phyloP scores from a whole-genome alignment of 768 basidiomycete genomes.

The Clitopilus hobsonii region DNA sequence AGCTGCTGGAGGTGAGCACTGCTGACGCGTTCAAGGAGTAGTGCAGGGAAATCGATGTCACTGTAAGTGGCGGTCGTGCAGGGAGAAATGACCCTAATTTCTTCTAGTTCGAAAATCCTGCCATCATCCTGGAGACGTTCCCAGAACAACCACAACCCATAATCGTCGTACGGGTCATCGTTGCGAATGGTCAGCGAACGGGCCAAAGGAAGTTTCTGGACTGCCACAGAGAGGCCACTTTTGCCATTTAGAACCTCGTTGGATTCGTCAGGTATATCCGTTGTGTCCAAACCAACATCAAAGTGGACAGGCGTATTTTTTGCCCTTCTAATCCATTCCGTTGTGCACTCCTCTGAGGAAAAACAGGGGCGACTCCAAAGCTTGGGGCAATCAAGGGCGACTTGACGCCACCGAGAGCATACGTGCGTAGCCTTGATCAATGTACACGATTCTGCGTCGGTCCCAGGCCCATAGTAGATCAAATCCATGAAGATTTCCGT shows the following conservation, averaged over 20 bases:
- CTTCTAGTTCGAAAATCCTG: too few relatives aligned
- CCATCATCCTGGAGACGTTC: too few relatives aligned
- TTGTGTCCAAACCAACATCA: background rate
- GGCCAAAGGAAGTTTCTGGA: background rate
- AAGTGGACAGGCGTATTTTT: background rate
- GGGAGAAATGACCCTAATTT: too few relatives aligned
- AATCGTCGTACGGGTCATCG: background rate
- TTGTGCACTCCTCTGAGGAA: background rate
- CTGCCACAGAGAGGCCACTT: background rate
- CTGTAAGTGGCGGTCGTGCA: too few relatives aligned
- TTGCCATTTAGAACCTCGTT: background rate
- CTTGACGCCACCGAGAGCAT: background rate
- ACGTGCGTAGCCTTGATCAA: background rate
- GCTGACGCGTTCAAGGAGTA: background rate
- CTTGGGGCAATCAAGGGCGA: background rate
- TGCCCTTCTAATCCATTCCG: background rate
- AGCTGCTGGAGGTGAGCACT: background rate
- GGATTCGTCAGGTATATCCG: background rate
- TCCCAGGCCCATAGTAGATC: background rate
- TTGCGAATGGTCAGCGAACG: background rate
- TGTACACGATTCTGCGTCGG: background rate
- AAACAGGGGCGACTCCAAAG: background rate
- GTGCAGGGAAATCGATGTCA: background rate
- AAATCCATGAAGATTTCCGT: background rate
- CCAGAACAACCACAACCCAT: background rate